Base-by-base conservation (phyloP, 2,329 filamentous ascomycete genomes). In the Thermothelomyces thermophilus region DNA sequence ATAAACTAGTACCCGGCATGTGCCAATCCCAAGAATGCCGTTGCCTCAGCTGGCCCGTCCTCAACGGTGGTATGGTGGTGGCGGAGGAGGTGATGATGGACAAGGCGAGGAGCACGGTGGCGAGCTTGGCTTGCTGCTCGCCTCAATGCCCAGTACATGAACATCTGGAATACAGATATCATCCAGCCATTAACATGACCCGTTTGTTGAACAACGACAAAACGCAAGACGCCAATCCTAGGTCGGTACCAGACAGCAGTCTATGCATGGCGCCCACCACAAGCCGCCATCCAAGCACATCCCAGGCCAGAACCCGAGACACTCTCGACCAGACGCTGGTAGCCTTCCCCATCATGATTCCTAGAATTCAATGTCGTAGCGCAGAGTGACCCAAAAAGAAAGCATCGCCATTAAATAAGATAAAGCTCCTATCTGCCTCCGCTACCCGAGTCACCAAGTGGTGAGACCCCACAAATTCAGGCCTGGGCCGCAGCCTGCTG, bases 401-500 rank as follows among this genome's bases (percentile, higher is more conserved):
- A 40, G n/a, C 19, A 40, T 46, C 28, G 16, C 22, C 49, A 49
- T 47, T 40, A 40, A n/a, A 33, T 33, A 17, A 40, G 14, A 33
- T 33, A 17, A 39, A 41, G 34, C 26, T 13, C 19, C n/a, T 19
- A 26, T 36, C n/a, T 14, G 19, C 31, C 26, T 42, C 44, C 43
- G 39, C 48, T 19, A 26, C 26, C 24, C 42, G n/a, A n/a, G 19
- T 37, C 5, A 35, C 13, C 33, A 35, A 35, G 16, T n/a, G 16
- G 8, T 6, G 33, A 35, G 6, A n/a, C n/a, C n/a, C n/a, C 14
- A 35, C 16, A n/a, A 31, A 33, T 39, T 51, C 62, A 61, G 50
- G 57, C 49, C 48, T 56, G 51, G 6, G 51, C 53, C 6, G 51
- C 53, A 33, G 49, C 57, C 54, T 65, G 57, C 56, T 67, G 63